phyloP scores from a whole-genome alignment of 345 rosid species.

The Arabidopsis suecica region DNA sequence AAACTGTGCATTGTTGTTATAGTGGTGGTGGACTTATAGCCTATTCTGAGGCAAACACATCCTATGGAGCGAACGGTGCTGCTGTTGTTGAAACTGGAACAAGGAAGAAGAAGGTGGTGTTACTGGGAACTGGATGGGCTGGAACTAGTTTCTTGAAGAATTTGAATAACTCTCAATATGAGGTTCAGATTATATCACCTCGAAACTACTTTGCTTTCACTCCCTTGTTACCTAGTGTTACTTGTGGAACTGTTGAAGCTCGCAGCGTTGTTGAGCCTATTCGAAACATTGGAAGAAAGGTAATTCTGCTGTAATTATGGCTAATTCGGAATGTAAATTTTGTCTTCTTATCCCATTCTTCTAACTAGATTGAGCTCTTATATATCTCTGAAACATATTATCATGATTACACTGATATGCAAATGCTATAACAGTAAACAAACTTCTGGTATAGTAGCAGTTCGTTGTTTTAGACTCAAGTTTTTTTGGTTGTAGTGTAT shows the following conservation, averaged over 20 bases:
- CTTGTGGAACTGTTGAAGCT: conserved; percentile 96
- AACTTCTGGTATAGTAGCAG: neutral
- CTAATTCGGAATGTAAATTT: neutral
- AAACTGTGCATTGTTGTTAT: conserved; percentile 21
- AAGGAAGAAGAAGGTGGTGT: conserved; percentile 89
- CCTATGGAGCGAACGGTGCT: conserved; percentile 41
- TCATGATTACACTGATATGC: neutral
- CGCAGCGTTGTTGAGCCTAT: conserved; percentile 96
- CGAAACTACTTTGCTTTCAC: conserved; percentile 98
- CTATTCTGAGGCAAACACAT: conserved; percentile 70
- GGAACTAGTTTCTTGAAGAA: conserved; percentile 90
- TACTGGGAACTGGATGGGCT: conserved; percentile 99
- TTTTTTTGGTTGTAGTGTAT: neutral
- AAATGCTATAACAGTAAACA: neutral
- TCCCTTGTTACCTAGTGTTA: conserved; percentile 95
- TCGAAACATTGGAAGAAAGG: conserved; percentile 87
- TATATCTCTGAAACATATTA: conserved; percentile 23
- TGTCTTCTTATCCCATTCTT: conserved; percentile 2
- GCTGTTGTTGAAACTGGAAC: conserved; percentile 48
- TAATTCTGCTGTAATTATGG: conserved; percentile 30
- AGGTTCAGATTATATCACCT: conserved; percentile 91
- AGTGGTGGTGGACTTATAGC: conserved; percentile 93
- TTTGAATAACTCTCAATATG: conserved; percentile 65
- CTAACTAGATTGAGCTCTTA: neutral
- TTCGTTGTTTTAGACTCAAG: neutral